Evolutionary conservation across 2,329 filamentous ascomycete genomes (phyloP), one percentile per base, ranked within the genome.

Genomic region (Aspergillus niger): DNA sequence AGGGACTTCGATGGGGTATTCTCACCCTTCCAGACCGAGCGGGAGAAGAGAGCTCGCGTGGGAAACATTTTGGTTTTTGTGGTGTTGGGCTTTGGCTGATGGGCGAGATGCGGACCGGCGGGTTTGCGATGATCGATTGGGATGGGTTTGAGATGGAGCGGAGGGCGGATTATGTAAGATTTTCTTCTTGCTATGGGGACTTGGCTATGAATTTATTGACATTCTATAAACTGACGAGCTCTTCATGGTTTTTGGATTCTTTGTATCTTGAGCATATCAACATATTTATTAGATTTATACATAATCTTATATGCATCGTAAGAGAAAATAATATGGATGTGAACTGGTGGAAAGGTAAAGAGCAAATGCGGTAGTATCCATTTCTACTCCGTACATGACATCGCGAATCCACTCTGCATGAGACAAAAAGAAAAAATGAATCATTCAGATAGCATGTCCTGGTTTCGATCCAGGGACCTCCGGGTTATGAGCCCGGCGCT

Each of bases 1-100:
- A 30, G n/a, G 3, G 3, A 8, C 17, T 26, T n/a, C 20, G 10
- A 2, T 7, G 8, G 3, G 5, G 13, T 24, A 28, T 11, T 61
- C 78, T 67, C 78, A 92, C 91, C 91, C 84, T 96, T 96, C 91
- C 91, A 96, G 72, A 93, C 88, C 53, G 91, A 95, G 69, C 91
- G 89, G 79, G 87, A 88, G 39, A 90, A 74, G 17, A 91, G 83
- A 70, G 81, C 82, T 72, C 86, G 82, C 69, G 90, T 91, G 64
- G 88, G 84, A 75, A 88, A 83, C 90, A 92, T 92, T 68, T 72
- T 79, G 64, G 57, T 60, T 15, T 52, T 3, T 15, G n/a, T n/a
- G 36, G 36, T 78, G 65, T 57, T 60, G 52, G 58, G 43, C 61
- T 61, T 54, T 60, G 47, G 11, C n/a, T 55, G 59, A 32, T 11